Conservation (phyloP, 2,329 filamentous ascomycete genomes). For the Hypoxylon sp. region DNA sequence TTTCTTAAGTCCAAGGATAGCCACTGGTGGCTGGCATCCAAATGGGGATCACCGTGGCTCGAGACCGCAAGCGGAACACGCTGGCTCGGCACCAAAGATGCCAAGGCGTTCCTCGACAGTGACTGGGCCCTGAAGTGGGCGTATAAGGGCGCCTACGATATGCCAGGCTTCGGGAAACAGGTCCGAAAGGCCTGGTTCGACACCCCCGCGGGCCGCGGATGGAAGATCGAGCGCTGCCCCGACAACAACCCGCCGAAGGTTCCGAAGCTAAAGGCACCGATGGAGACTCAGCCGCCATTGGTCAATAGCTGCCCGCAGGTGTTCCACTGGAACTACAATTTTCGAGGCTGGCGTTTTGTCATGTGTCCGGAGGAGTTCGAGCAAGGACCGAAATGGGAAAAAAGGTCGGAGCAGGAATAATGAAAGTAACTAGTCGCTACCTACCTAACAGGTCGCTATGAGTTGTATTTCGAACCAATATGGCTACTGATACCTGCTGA, state of each 20-base stretch:
- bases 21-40: constrained; percentile 31
- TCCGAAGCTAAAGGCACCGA: neutral
- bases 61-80: constrained; percentile 15
- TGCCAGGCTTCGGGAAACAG: constrained; percentile 5
- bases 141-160: constrained; percentile 9
- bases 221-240: constrained; percentile 15
- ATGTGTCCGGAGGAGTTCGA: constrained; percentile 6
- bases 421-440: too few species aligned
- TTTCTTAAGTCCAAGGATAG: constrained; percentile 21
- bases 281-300: neutral
- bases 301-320: neutral
- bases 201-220: constrained; percentile 6
- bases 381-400: neutral
- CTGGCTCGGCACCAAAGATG: constrained; percentile 18
- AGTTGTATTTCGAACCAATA: neutral
- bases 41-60: constrained; percentile 20
- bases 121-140: constrained; percentile 26
- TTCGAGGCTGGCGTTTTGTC: constrained; percentile 28
- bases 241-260: constrained; percentile 14
- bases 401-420: too few species aligned
- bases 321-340: constrained; percentile 15
- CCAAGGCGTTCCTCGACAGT: constrained; percentile 13
- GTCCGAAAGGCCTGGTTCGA: constrained; percentile 28
- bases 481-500: neutral
- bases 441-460: too few species aligned